Base-by-base conservation (phyloP, 2,329 filamentous ascomycete genomes). In the Geosmithia morbida region DNA sequence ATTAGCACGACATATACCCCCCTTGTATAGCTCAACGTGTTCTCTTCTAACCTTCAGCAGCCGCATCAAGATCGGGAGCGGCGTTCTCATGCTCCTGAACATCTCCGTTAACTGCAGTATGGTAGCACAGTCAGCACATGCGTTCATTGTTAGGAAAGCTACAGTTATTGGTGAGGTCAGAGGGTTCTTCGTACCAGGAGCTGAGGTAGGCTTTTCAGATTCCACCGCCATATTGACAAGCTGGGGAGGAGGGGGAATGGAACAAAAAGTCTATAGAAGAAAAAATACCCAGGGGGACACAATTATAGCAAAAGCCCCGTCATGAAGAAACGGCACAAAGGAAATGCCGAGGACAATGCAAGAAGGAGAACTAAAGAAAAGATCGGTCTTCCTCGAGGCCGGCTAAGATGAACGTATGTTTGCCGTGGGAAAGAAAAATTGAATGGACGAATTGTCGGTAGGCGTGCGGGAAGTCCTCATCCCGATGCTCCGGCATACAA, bases 41-140 rank as follows among this genome's bases (percentile, higher is more conserved):
- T 29, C n/a, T 44, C 16, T 33, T 14, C 43, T 43, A 58, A 66
- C 64, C 57, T 55, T 67, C 65, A 29, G 55, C 57, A 46, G 54
- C 63, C 46, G 54, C 52, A 39, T 59, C 59, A 16, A 48, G 52
- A 46, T 60, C 57, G 40, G 55, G 54, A 46, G 57, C 52, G 33
- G 55, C 52, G 47, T 53, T 51, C 14, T 46, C 51, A 45, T 52
- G 52, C 50, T 57, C 56, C 44, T 57, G 55, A 46, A 49, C 46
- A 48, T 59, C 57, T 37, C 33, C 33, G 33, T 37, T 50, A 46
- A 50, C 55, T 57, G 22, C 14, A 19, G 2, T 2, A 19, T 13
- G n/a, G 17, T 18, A 13, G 17, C 11, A 19, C 10, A 26, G 41
- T 47, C 18, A 47, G 41, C n/a, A 44, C 7, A 6, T 17, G 19